phyloP scores from a whole-genome alignment of 306 rosid species.

The Cucumis melo region DNA sequence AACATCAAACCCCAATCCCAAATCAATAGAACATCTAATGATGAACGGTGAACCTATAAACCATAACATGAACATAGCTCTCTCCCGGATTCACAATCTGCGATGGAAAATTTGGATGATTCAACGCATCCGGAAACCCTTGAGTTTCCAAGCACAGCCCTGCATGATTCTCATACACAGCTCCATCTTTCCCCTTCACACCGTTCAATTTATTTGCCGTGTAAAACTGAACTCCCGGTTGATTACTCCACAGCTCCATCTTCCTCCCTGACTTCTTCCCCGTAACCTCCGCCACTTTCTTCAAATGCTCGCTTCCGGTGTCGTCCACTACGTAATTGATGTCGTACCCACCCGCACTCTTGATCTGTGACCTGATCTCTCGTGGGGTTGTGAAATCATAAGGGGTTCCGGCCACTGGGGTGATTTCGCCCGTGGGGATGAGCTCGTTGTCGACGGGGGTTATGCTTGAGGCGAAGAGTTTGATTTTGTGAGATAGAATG shows the following conservation, averaged over 20 bases:
- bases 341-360: conserved; percentile 38
- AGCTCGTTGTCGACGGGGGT: conserved; percentile 42
- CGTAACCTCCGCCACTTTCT: conserved; percentile 22
- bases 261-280: conserved; percentile 42
- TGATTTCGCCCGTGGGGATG: conserved; percentile 37
- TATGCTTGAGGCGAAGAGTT: conserved; percentile 32
- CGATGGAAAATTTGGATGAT: conserved; percentile 36
- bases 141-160: conserved; percentile 50
- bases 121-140: conserved; percentile 51
- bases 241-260: conserved; percentile 55
- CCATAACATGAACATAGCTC: conserved; percentile 35
- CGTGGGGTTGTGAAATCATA: conserved; percentile 38
- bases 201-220: conserved; percentile 24
- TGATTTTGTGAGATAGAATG: conserved; percentile 39
- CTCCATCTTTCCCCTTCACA: conserved; percentile 37
- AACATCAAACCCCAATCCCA: no score
- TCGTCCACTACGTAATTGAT: conserved; percentile 46
- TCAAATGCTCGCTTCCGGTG: not conserved
- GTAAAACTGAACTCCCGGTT: conserved; percentile 47
- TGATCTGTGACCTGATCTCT: conserved; percentile 24
- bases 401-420: conserved; percentile 28
- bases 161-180: conserved; percentile 14
- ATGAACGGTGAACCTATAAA: conserved; percentile 33
- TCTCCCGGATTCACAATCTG: conserved; percentile 44
- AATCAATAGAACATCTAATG: not conserved